Base-by-base conservation (phyloP, 148 eudicot species). In the Vaccinium corymbosum region DNA sequence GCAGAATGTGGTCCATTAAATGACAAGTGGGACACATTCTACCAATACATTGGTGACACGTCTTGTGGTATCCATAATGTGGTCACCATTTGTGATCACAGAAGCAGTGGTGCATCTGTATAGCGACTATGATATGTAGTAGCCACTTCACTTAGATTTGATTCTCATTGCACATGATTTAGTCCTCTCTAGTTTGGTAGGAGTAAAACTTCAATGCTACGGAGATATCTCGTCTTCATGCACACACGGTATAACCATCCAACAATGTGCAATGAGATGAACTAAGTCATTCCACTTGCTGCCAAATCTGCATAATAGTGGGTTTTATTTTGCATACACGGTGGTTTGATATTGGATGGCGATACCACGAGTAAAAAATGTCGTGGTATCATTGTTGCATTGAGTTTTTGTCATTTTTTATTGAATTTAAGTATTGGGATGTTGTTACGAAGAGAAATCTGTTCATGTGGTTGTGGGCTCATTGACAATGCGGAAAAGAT, bases 111-210 rank as follows among this genome's bases (percentile, higher is more conserved):
- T 11, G 16, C 32, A 11, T 25, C 32, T 64, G 32, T 4, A 22
- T 25, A 64, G 71, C 35, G 78, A 49, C 5, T 29, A 20, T 22
- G 25, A 68, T 86, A 32, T 84, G 46, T 14, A 52, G 55, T 77
- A n/a, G 48, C 27, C 35, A n/a, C 73, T 0, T n/a, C 17, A 35
- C 16, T 15, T 20, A 48, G 57, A 64, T 46, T 73, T 73, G 84
- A 42, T 80, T 75, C 66, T 29, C 59, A 22, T 64, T 62, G 55
- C 80, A 50, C 17, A 53, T 85, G 51, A 73, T 83, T 49, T 42
- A 17, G 62, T 46, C n/a, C 3, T 6, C 10, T 38, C 42, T 57
- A 6, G 61, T 8, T 76, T 81, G 77, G 9, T 29, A 68, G 38
- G 73, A 68, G 42, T 68, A 68, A 68, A 68, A 27, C 42, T 6